Conservation (phyloP, 164 flowering plant species). For the Warburgia ugandensis region DNA sequence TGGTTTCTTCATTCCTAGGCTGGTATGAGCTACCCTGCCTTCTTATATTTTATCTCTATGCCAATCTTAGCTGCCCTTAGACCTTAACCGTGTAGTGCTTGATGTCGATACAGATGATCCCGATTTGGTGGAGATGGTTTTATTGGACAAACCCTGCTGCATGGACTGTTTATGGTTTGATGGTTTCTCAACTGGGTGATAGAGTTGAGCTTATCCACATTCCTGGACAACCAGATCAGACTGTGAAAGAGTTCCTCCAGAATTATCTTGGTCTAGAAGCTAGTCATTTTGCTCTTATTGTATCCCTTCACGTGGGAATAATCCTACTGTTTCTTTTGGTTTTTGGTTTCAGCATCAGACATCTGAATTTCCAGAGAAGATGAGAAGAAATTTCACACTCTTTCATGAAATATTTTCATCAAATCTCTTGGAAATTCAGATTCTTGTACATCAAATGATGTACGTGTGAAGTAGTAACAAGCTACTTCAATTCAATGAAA, state of each 20-base stretch:
- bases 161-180: slow-evolving; percentile 85
- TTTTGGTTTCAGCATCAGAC: slow-evolving; percentile 6
- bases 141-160: slow-evolving; percentile 87
- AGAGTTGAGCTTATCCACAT: slow-evolving; percentile 26
- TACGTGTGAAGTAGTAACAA: too few species aligned
- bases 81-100: background rate
- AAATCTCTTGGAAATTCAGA: too few species aligned
- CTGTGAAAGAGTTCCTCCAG: slow-evolving; percentile 17
- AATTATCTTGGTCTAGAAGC: slow-evolving; percentile 2
- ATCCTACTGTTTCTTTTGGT: slow-evolving; percentile 4
- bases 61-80: background rate
- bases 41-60: background rate
- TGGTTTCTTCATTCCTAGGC: slow-evolving; percentile 78
- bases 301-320: slow-evolving; percentile 1
- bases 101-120: slow-evolving; percentile 51
- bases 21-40: slow-evolving; percentile 36
- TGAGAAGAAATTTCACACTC: background rate
- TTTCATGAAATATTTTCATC: too few species aligned
- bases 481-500: too few species aligned
- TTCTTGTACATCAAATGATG: too few species aligned
- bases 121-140: slow-evolving; percentile 91
- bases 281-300: background rate
- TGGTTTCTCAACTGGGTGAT: slow-evolving; percentile 73
- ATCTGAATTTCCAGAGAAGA: slow-evolving; percentile 13
- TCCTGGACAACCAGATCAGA: slow-evolving; percentile 30